Evolutionary conservation across 805 yeast species (phyloP).

Genomic region (Alloascoidea hylecoeti): DNA sequence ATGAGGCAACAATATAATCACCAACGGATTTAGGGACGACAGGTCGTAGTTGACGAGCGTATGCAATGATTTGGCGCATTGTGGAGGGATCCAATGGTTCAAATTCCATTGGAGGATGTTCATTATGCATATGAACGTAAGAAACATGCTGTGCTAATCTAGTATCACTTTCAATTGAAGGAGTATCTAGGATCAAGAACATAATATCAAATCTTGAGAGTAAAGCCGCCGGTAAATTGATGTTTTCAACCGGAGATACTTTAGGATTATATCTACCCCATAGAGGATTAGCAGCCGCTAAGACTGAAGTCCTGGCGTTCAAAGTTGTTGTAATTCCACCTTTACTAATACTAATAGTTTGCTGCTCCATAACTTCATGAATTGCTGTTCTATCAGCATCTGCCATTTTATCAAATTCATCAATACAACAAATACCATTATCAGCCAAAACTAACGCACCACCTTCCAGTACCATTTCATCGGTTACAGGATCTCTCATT

Average conservation of each 20-base stretch:
- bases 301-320: constrained; percentile 87
- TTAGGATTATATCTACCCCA: constrained; percentile 90
- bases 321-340: constrained; percentile 96
- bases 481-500: constrained; percentile 97
- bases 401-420: constrained; percentile 98
- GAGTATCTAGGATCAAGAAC: constrained; percentile 76
- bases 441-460: constrained; percentile 96
- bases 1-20: constrained; percentile 72
- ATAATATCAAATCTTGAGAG: constrained; percentile 88
- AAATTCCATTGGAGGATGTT: constrained; percentile 60
- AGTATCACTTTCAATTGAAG: constrained; percentile 68
- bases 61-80: constrained; percentile 77
- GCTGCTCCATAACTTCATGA: constrained; percentile 99
- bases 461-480: constrained; percentile 95
- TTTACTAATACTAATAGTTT: constrained; percentile 91
- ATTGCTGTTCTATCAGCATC: constrained; percentile 94
- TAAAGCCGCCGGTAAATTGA: constrained; percentile 92
- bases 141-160: constrained; percentile 88
- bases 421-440: constrained; percentile 96
- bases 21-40: constrained; percentile 72
- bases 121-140: constrained; percentile 86
- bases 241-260: constrained; percentile 86
- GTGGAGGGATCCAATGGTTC: constrained; percentile 68
- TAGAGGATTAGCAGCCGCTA: constrained; percentile 98
- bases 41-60: constrained; percentile 79